Conservation (phyloP, 1,284 basidiomycete genomes). For the Peniophora sp. region DNA sequence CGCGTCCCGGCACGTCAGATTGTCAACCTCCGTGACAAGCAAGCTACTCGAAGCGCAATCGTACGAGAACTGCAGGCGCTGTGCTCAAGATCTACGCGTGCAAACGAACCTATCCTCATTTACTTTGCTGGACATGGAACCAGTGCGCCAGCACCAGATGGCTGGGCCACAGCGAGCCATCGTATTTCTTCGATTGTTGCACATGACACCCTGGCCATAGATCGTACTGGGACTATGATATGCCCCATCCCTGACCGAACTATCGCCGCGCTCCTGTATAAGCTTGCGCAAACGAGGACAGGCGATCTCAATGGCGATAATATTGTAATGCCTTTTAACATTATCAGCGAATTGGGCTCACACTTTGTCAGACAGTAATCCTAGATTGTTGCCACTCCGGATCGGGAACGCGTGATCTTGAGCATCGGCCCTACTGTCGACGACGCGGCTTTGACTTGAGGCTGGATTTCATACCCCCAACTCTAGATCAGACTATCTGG, state of each 20-base stretch:
- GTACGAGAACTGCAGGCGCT: background rate
- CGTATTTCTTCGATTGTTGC: background rate
- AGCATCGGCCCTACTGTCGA: background rate
- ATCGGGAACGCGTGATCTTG: conserved; percentile 18
- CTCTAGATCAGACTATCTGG: conserved; percentile 15
- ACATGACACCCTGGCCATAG: conserved; percentile 6
- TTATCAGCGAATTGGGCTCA: background rate
- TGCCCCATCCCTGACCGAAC: conserved; percentile 19
- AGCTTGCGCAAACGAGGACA: conserved; percentile 13
- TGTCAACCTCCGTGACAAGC: conserved; percentile 12
- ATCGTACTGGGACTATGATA: conserved; percentile 14
- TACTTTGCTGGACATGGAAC: background rate
- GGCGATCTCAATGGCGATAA: conserved; percentile 25
- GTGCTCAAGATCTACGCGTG: background rate
- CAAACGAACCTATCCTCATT: background rate
- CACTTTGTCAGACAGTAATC: conserved; percentile 24
- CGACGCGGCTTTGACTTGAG: conserved; percentile 7
- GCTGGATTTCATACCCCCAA: conserved; percentile 12
- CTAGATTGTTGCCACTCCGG: conserved; percentile 31
- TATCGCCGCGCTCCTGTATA: conserved; percentile 13
- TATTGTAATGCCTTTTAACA: conserved; percentile 18
- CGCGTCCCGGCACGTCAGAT: conserved; percentile 8
- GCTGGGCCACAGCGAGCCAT: background rate
- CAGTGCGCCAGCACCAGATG: background rate
- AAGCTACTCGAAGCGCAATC: conserved; percentile 17